Base-by-base conservation (phyloP, 306 rosid genomes). In the Alnus rubra region DNA sequence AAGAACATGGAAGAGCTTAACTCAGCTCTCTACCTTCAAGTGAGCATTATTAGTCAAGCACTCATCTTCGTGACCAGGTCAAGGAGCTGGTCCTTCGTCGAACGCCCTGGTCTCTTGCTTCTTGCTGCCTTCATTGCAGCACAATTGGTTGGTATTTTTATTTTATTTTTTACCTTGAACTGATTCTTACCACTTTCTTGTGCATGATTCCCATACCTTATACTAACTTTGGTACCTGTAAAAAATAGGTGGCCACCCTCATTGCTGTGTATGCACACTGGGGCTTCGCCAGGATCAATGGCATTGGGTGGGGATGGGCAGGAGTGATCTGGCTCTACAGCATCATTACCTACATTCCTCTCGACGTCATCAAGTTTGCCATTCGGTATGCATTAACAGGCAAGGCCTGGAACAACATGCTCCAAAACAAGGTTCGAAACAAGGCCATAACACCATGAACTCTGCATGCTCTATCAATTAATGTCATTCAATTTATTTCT, bases 1-100 rank as follows among this genome's bases (percentile, higher is more conserved):
- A 86, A 60, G 4, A 71, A 50, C n/a, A 18, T 28, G 1, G 78
- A 81, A 2, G 78, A 88, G 49, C 97, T 92, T 12, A 92, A 89
- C 89, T 87, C 98, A 31, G 97, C 97, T 71, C 78, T 94, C 11
- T 94, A 94, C 82, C 98, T 94, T 83, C 98, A 94, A 92, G 98
- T 94, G 73, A 94, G 98, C 82, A 92, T 94, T 15, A 89, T 94
- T 47, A 94, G 97, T 73, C 98, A 94, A 76, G 97, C 97, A 30
- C 98, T 94, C 82, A 94, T 94, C 77, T 94, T 94, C 16, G 98
- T 94, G 56, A 94, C 97, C 7, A 83, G 98, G 75, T 94, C 98
- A 84, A 92, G 98, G 83, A 79, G 96, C 44, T 94, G 94, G 92
- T 94, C 98, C 65, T 84, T 79, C 53, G n/a, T 84, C 31, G 98